Conservation (phyloP, 176 grass and related monocot species). For the Thalia dealbata region DNA sequence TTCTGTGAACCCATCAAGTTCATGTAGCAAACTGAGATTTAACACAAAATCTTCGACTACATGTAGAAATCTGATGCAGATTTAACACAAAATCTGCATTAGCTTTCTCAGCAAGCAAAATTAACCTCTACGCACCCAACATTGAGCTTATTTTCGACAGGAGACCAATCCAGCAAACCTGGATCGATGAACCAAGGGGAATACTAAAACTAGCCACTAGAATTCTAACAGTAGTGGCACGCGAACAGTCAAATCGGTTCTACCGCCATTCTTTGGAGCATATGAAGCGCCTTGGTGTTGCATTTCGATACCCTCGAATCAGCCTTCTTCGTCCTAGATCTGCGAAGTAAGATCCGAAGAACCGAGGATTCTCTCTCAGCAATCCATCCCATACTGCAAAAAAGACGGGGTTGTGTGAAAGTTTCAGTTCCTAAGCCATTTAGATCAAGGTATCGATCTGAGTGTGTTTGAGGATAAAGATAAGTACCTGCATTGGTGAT, state of each 20-base stretch:
- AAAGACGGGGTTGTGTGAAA: too few species aligned
- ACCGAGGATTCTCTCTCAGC: slow-evolving; percentile 16
- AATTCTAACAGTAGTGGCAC: background rate
- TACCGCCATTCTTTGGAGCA: background rate
- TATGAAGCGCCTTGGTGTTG: background rate
- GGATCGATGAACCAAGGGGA: background rate
- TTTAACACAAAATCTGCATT: too few species aligned
- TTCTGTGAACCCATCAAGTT: too few species aligned
- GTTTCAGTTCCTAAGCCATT: background rate
- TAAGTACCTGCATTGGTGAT: slow-evolving; percentile 14
- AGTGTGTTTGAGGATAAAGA: background rate
- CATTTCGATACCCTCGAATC: background rate
- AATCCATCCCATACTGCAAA: slow-evolving; percentile 20
- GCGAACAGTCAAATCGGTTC: background rate
- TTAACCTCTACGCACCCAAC: too few species aligned
- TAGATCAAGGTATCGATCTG: too few species aligned
- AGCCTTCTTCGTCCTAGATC: background rate
- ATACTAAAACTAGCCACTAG: background rate
- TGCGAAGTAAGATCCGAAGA: slow-evolving; percentile 11
- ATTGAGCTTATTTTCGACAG: too few species aligned
- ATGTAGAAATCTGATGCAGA: too few species aligned
- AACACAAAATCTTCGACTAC: too few species aligned
- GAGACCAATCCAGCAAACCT: too few species aligned
- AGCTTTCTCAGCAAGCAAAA: too few species aligned
- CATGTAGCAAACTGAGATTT: too few species aligned